Conservation (phyloP, 768 basidiomycete genomes). For the Rhodotorula taiwanensis region DNA sequence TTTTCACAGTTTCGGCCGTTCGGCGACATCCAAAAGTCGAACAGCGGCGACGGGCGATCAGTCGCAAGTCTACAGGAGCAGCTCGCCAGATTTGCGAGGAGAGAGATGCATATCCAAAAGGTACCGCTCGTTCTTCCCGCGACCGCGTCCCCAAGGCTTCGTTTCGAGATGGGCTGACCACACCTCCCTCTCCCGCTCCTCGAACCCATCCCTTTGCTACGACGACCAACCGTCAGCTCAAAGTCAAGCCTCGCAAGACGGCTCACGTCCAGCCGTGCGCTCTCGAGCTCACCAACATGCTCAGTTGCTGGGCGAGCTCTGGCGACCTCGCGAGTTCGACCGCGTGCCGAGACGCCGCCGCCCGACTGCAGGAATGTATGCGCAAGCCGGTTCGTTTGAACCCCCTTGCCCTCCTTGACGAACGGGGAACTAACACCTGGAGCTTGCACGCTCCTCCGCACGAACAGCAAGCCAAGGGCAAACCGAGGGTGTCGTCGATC, state of each 20-base stretch:
- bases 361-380: constrained; percentile 72
- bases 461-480: constrained; percentile 50
- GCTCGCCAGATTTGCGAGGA: too few relatives aligned
- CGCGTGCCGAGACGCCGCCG: constrained; percentile 57
- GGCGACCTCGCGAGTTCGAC: constrained; percentile 56
- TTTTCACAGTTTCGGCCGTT: too few relatives aligned
- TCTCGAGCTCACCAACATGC: constrained; percentile 65
- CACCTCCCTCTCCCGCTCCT: background rate
- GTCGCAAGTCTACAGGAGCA: too few relatives aligned
- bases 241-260: constrained; percentile 34
- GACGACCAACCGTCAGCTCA: constrained; percentile 2
- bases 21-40: too few relatives aligned
- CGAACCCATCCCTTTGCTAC: background rate
- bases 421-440: too few relatives aligned
- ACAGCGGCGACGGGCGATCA: too few relatives aligned
- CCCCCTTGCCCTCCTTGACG: constrained; percentile 13
- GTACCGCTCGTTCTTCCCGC: too few relatives aligned
- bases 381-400: constrained; percentile 68
- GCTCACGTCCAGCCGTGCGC: constrained; percentile 52
- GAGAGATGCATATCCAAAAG: constrained; percentile 36
- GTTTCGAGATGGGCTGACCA: too few relatives aligned
- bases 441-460: too few relatives aligned
- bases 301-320: constrained; percentile 77
- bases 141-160: too few relatives aligned
- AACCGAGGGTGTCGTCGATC: constrained; percentile 66